These are phyloP conservation scores for Talaromyces nanjingensis DNA, from an alignment of 495 filamentous ascomycete species.

Conservation along the genomic window DNA sequence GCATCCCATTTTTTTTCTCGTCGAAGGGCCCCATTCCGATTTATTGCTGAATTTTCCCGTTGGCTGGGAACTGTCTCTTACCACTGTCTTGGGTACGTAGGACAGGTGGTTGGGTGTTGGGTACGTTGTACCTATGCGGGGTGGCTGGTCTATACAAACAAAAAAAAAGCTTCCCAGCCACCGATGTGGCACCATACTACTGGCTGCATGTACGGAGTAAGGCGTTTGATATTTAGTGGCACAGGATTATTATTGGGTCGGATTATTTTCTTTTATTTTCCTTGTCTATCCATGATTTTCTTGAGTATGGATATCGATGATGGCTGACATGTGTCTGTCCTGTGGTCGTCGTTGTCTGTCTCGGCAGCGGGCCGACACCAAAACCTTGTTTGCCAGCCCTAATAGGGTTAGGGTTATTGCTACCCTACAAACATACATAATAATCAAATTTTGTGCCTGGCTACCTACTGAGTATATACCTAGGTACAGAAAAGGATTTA, in stretches of 20 bases:
- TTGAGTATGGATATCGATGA: too few species aligned
- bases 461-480: too few species aligned
- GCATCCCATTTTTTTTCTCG: neutral
- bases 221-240: neutral
- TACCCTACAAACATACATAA: too few species aligned
- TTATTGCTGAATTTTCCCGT: neutral
- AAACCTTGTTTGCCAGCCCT: neutral
- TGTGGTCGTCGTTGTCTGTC: neutral
- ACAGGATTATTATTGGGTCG: neutral
- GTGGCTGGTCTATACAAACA: conserved; percentile 1
- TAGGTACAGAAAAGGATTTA: neutral
- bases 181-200: neutral
- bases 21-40: neutral
- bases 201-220: neutral
- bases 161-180: neutral
- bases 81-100: neutral
- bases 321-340: neutral
- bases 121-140: neutral
- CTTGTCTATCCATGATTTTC: neutral
- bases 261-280: neutral
- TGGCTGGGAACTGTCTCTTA: neutral
- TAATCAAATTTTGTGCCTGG: too few species aligned
- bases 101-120: conserved; percentile 7
- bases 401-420: neutral
- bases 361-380: neutral